Conservation (phyloP, 2,329 filamentous ascomycete species). For the Aaosphaeria pasadenensis region DNA sequence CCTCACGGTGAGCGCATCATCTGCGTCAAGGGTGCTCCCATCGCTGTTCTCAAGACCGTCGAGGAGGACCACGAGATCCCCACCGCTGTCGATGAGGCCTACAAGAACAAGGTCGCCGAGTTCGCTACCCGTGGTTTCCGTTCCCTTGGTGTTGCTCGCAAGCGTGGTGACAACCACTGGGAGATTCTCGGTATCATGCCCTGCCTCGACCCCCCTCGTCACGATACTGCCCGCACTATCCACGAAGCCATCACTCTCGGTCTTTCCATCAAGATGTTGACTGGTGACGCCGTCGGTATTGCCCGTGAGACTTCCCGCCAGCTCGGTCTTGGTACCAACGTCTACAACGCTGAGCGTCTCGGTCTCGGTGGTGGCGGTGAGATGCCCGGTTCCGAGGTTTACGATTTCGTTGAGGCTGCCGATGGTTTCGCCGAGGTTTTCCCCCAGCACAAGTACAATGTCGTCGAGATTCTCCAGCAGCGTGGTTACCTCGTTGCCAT, state of each 20-base stretch:
- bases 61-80: constrained; percentile 80
- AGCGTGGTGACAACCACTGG: constrained; percentile 77
- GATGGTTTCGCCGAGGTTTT: constrained; percentile 95
- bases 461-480: constrained; percentile 90
- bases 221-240: constrained; percentile 88
- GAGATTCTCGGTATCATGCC: constrained; percentile 95
- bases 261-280: constrained; percentile 94
- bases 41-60: constrained; percentile 83
- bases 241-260: constrained; percentile 84
- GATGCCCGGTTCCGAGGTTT: constrained; percentile 90
- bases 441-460: constrained; percentile 93
- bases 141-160: constrained; percentile 88
- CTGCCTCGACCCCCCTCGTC: constrained; percentile 85
- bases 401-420: constrained; percentile 92
- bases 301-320: constrained; percentile 88
- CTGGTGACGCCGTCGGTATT: constrained; percentile 90
- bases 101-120: constrained; percentile 90
- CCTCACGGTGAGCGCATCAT: constrained; percentile 79
- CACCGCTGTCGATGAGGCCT: constrained; percentile 73
- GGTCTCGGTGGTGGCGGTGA: constrained; percentile 87
- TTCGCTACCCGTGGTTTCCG: constrained; percentile 92
- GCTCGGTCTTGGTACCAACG: constrained; percentile 86
- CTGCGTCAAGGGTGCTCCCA: constrained; percentile 88
- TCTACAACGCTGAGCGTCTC: constrained; percentile 90
- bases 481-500: constrained; percentile 92